Percentiles rank a stretch among this genome's conserved stretches.
phyloP scores from a whole-genome alignment of 805 yeast species.

The Candida takata region DNA sequence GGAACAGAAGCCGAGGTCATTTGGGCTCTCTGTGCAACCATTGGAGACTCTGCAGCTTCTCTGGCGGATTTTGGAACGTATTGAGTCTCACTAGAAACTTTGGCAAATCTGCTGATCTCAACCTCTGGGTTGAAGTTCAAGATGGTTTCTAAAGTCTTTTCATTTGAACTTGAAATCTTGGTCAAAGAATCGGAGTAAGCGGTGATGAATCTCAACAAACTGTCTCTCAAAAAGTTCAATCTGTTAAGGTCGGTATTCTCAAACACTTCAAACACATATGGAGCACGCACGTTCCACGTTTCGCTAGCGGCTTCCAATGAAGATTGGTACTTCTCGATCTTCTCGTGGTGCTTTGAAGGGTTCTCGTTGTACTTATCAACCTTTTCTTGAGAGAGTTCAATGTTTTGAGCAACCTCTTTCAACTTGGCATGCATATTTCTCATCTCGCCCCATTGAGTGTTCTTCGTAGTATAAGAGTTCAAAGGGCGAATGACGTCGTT shows the following conservation, averaged over 20 bases:
- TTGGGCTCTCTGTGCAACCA: conserved; percentile 2
- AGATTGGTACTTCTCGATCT: conserved; percentile 30
- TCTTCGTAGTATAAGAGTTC: conserved; percentile 44
- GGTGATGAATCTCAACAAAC: conserved; percentile 59
- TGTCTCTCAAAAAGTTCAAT: conserved; percentile 54
- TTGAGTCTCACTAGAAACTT: conserved; percentile 26
- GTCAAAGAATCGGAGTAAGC: conserved; percentile 48
- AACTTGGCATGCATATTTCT: conserved; percentile 37
- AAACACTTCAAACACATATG: conserved; percentile 66
- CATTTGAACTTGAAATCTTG: conserved; percentile 42
- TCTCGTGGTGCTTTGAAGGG: conserved; percentile 17
- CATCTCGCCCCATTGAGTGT: conserved; percentile 49
- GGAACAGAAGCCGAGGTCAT: not conserved
- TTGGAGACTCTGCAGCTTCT: conserved; percentile 24
- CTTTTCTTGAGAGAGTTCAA: conserved; percentile 35
- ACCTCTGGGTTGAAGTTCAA: conserved; percentile 55
- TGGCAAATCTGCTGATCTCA: conserved; percentile 53
- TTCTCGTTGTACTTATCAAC: conserved; percentile 29
- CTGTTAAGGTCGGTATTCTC: conserved; percentile 65
- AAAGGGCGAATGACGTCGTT: conserved; percentile 51
- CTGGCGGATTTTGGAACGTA: conserved; percentile 23
- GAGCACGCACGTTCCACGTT: conserved; percentile 75
- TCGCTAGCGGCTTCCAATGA: conserved; percentile 39
- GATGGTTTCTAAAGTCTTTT: conserved; percentile 57
- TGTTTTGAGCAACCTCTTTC: conserved; percentile 35